Percentiles rank a stretch among this genome's conserved stretches.
phyloP scores from a whole-genome alignment of 768 basidiomycete genomes.

The Amanita exitialis region DNA sequence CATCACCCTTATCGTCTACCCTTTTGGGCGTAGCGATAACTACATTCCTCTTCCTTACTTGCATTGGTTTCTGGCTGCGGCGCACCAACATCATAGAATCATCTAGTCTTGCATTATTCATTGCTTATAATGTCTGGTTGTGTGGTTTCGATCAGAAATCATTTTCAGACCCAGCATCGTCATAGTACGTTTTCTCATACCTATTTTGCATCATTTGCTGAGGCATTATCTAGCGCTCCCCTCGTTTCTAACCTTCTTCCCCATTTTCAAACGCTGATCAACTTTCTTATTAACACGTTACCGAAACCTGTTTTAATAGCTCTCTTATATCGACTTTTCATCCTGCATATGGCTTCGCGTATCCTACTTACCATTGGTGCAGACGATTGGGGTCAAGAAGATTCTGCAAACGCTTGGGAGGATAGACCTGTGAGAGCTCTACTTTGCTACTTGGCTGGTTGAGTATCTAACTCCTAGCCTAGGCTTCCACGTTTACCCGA shows the following conservation, averaged over 20 bases:
- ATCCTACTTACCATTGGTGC: constrained; percentile 80
- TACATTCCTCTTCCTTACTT: constrained; percentile 80
- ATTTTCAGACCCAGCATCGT: constrained; percentile 62
- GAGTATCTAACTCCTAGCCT: constrained; percentile 8
- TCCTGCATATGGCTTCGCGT: constrained; percentile 72
- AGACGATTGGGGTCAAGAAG: constrained; percentile 68
- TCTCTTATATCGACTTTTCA: constrained; percentile 68
- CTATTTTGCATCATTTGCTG: not conserved
- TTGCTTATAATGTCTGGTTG: constrained; percentile 88
- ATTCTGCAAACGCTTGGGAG: constrained; percentile 57
- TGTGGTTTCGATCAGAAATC: constrained; percentile 74
- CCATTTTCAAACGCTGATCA: constrained; percentile 68
- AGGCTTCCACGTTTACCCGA: constrained; percentile 72
- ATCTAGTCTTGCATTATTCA: constrained; percentile 75
- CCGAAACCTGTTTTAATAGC: constrained; percentile 79
- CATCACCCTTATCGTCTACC: constrained; percentile 81
- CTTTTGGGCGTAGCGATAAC: constrained; percentile 83
- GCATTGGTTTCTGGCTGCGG: constrained; percentile 83
- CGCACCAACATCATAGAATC: constrained; percentile 93
- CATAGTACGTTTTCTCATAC: constrained; percentile 46
- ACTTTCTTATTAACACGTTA: constrained; percentile 77
- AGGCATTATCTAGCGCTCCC: constrained; percentile 42
- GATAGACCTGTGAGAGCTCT: constrained; percentile 52
- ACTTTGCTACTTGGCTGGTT: not conserved
- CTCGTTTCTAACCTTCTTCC: constrained; percentile 72